Percentiles rank a stretch among this genome's conserved stretches.
Conservation (phyloP, 176 grass and related monocot species). For the Leersia perrieri region DNA sequence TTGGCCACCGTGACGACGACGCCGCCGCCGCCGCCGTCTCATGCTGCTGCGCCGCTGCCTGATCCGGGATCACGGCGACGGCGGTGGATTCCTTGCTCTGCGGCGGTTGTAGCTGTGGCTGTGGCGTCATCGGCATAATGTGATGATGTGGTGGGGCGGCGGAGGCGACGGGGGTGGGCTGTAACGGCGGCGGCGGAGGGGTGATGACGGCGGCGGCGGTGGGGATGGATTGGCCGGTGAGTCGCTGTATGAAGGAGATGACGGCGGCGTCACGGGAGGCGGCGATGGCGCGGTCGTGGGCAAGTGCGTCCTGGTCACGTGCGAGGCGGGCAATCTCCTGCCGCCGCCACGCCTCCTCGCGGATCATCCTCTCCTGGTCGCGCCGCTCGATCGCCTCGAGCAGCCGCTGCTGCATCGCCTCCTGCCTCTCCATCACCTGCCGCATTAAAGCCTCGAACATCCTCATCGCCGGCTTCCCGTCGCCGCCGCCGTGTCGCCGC, state of each 20-base stretch:
- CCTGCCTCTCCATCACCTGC: slow-evolving; percentile 75
- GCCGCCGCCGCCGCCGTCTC: slow-evolving; percentile 16
- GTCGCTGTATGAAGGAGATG: slow-evolving; percentile 79
- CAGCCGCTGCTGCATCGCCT: slow-evolving; percentile 62
- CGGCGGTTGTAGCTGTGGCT: slow-evolving; percentile 17
- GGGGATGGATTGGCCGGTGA: slow-evolving; percentile 79
- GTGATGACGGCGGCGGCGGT: too few relatives aligned
- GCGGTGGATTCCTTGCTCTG: slow-evolving; percentile 21
- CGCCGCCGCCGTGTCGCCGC: background rate
- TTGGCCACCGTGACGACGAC: slow-evolving; percentile 88
- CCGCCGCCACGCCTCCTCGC: slow-evolving; percentile 69
- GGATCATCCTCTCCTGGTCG: slow-evolving; percentile 65
- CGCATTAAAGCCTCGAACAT: slow-evolving; percentile 71
- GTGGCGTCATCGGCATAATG: slow-evolving; percentile 11
- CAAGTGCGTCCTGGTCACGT: slow-evolving; percentile 62
- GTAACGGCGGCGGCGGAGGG: slow-evolving; percentile 33
- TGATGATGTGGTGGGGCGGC: too few relatives aligned
- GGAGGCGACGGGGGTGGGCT: slow-evolving; percentile 1
- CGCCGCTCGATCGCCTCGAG: slow-evolving; percentile 58
- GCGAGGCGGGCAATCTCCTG: slow-evolving; percentile 65
- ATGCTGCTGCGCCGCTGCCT: slow-evolving; percentile 10
- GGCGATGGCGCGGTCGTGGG: slow-evolving; percentile 58
- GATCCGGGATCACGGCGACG: too few relatives aligned
- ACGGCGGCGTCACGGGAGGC: slow-evolving; percentile 57
- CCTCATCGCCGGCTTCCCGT: slow-evolving; percentile 46